Percentiles rank a stretch among this genome's conserved stretches.
Evolutionary conservation across 208 protist species (phyloP).

Genomic region (Trypanosoma melophagium): DNA sequence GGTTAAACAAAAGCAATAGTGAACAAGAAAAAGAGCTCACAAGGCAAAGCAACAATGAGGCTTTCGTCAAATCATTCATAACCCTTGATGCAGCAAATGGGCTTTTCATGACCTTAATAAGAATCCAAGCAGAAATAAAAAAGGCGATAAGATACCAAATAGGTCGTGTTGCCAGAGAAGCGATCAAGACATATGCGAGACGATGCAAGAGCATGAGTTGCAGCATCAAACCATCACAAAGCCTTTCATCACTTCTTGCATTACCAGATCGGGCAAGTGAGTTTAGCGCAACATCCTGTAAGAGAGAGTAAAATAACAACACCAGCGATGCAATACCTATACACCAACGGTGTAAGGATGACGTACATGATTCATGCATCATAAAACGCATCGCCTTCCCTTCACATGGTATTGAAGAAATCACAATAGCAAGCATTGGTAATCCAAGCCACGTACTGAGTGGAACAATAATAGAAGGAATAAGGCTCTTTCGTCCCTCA

Average conservation of each 20-base stretch:
- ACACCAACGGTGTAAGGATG: conserved; percentile 12
- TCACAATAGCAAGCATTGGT: conserved; percentile 17
- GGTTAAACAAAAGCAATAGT: not conserved
- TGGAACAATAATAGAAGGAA: not conserved
- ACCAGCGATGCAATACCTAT: not conserved
- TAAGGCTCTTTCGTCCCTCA: not conserved
- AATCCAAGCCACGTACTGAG: conserved; percentile 3
- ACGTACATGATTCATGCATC: not conserved
- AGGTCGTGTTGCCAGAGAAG: not conserved
- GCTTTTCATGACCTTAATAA: not conserved
- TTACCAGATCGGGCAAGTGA: not conserved
- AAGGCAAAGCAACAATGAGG: conserved; percentile 12
- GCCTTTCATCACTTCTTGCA: not conserved
- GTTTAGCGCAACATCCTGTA: conserved; percentile 13
- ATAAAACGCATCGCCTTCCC: conserved; percentile 15
- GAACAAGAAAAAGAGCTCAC: conserved; percentile 19
- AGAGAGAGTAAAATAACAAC: conserved; percentile 14
- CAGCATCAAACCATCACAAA: conserved; percentile 25
- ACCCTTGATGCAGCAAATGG: conserved; percentile 10
- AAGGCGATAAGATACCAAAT: conserved; percentile 5
- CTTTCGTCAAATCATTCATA: conserved; percentile 10
- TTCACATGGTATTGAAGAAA: conserved; percentile 20
- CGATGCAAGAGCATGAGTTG: conserved; percentile 26
- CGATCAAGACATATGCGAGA: conserved; percentile 14
- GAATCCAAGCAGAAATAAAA: not conserved